These are phyloP conservation scores for Acanthochlamys bracteata DNA, from an alignment of 106 monocot genomes.

Conservation along the genomic window DNA sequence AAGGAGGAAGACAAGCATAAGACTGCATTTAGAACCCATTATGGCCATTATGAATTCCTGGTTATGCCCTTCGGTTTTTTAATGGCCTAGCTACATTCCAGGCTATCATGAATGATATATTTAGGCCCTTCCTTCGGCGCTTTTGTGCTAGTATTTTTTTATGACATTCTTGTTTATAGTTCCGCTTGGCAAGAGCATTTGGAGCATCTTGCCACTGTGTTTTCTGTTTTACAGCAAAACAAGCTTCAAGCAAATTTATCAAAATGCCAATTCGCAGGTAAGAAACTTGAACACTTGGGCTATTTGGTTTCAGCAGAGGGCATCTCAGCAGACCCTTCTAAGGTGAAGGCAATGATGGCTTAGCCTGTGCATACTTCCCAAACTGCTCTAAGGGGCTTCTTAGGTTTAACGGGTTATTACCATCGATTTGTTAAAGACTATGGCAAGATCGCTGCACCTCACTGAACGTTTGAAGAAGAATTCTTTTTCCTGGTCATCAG, in stretches of 20 bases:
- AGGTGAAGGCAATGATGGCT: neutral
- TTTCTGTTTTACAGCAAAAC: neutral
- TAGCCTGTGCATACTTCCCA: neutral
- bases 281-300: neutral
- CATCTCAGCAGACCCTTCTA: neutral
- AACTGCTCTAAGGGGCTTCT: neutral
- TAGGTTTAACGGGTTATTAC: neutral
- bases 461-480: neutral
- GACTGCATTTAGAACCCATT: neutral
- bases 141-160: slow-evolving; percentile 5
- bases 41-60: slow-evolving; percentile 4
- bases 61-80: slow-evolving; percentile 2
- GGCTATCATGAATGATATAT: neutral
- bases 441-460: slow-evolving; percentile 2
- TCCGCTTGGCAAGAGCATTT: neutral
- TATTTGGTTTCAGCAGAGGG: neutral
- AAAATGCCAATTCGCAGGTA: neutral
- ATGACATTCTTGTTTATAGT: slow-evolving; percentile 6
- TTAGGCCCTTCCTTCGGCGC: neutral
- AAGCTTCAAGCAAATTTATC: neutral
- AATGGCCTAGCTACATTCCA: slow-evolving; percentile 1
- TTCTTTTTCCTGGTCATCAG: neutral
- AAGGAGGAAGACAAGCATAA: neutral
- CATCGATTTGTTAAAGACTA: neutral
- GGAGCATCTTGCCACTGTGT: neutral